A percentile compares a stretch with the other conserved stretches of the same genome.
Evolutionary conservation across 106 monocot genomes (phyloP).

Genomic region (Acorus calamus): DNA sequence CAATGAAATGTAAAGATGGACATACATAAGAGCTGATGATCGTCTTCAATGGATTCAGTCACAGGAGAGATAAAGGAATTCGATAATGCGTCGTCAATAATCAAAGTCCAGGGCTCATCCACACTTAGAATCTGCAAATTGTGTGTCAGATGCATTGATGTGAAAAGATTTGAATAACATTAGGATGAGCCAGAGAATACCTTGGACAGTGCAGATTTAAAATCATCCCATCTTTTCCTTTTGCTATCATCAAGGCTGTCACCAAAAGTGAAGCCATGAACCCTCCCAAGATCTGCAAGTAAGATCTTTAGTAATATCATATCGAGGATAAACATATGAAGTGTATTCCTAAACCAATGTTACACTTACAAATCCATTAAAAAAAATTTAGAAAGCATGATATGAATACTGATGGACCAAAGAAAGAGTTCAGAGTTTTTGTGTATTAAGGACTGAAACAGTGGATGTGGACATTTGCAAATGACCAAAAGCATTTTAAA

Average conservation of each 20-base stretch:
- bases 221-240: constrained; percentile 71
- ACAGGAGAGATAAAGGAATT: constrained; percentile 74
- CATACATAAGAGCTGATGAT: constrained; percentile 64
- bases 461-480: not conserved
- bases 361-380: too few species aligned
- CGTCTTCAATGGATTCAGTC: constrained; percentile 69
- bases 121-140: constrained; percentile 48
- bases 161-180: not conserved
- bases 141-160: not conserved
- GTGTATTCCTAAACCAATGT: too few species aligned
- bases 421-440: too few species aligned
- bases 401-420: too few species aligned
- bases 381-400: too few species aligned
- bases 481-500: not conserved
- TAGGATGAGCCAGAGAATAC: constrained; percentile 24
- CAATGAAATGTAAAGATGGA: not conserved
- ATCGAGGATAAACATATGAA: too few species aligned
- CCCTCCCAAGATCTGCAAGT: constrained; percentile 60
- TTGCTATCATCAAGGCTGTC: constrained; percentile 63
- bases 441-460: too few species aligned
- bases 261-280: constrained; percentile 91
- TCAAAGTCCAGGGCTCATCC: constrained; percentile 86
- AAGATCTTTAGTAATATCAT: not conserved
- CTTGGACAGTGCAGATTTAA: constrained; percentile 53
- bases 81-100: constrained; percentile 83